These are phyloP conservation scores for Suillus subluteus DNA, from an alignment of 768 basidiomycete genomes.

Conservation along the genomic window DNA sequence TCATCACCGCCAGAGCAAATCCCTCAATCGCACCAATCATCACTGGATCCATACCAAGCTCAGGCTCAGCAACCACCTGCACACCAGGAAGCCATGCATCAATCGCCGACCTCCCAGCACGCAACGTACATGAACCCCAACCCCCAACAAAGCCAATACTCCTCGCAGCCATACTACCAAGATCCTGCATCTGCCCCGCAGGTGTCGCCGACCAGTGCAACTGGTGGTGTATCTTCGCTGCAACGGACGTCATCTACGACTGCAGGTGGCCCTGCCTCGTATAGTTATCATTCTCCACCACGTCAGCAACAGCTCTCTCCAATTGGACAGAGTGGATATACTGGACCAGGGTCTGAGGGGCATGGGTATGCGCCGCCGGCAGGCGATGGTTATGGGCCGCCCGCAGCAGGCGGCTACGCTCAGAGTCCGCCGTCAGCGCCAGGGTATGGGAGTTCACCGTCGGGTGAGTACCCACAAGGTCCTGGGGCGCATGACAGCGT, in stretches of 20 bases:
- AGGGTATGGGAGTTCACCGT: slow-evolving; percentile 2
- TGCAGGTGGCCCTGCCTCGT: slow-evolving; percentile 14
- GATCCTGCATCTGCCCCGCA: slow-evolving; percentile 17
- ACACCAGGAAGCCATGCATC: slow-evolving; percentile 20
- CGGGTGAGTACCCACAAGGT: slow-evolving; percentile 1
- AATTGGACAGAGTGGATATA: not conserved
- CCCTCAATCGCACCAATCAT: slow-evolving; percentile 11
- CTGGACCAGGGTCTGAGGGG: slow-evolving; percentile 20
- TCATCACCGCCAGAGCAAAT: slow-evolving; percentile 22
- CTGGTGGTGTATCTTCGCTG: not conserved
- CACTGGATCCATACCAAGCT: slow-evolving; percentile 16
- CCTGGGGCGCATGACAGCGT: slow-evolving; percentile 17
- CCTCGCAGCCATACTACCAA: slow-evolving; percentile 19
- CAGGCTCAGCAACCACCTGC: slow-evolving; percentile 20
- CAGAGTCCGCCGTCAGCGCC: slow-evolving; percentile 20
- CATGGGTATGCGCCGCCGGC: slow-evolving; percentile 20
- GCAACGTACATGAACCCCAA: slow-evolving; percentile 18
- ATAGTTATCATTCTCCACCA: slow-evolving; percentile 23
- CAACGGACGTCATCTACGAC: not conserved
- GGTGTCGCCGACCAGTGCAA: not conserved
- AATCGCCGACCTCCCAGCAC: slow-evolving; percentile 17
- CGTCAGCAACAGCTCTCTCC: slow-evolving; percentile 22
- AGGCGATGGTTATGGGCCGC: slow-evolving; percentile 22
- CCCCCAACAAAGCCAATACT: slow-evolving; percentile 23
- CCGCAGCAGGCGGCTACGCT: slow-evolving; percentile 14